A percentile compares a stretch with the other conserved stretches of the same genome.
Evolutionary conservation across 441 rosid genomes (phyloP).

Genomic region (Dalechampia spathulata): DNA sequence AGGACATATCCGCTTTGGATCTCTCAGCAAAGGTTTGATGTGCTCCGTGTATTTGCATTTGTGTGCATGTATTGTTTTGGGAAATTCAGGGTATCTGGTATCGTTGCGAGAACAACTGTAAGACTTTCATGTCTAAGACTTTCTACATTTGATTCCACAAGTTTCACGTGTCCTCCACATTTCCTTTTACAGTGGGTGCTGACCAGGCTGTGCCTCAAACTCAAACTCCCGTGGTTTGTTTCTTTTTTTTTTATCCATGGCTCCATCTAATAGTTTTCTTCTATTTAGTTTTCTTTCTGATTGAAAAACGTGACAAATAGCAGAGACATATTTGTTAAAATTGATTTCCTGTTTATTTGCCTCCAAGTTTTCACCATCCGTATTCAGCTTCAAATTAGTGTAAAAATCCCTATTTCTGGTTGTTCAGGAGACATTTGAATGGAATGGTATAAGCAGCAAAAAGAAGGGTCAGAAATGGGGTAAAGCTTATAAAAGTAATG

Average conservation of each 20-base stretch:
- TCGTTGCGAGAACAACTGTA: conserved; percentile 8
- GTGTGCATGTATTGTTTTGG: not conserved
- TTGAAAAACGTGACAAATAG: conserved; percentile 1
- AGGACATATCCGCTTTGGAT: conserved; percentile 86
- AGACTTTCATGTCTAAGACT: conserved; percentile 3
- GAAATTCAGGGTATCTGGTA: conserved; percentile 3
- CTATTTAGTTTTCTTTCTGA: not conserved
- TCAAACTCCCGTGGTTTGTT: conserved; percentile 48
- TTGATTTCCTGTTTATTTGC: too few species aligned
- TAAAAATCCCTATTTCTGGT: conserved; percentile 12
- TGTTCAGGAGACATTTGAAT: conserved; percentile 50
- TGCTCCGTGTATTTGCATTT: conserved; percentile 11
- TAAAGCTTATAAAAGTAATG: too few species aligned
- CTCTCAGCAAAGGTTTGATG: conserved; percentile 45
- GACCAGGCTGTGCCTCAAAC: conserved; percentile 34
- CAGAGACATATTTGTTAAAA: too few species aligned
- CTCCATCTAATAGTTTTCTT: not conserved
- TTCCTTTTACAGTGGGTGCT: conserved; percentile 36
- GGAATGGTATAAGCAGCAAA: conserved; percentile 88
- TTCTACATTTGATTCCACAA: not conserved
- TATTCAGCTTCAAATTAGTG: not conserved
- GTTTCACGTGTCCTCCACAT: too few species aligned
- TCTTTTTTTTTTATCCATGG: not conserved
- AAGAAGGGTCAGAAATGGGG: conserved; percentile 97
- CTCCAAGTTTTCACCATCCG: too few species aligned